Conservation (phyloP, 495 filamentous ascomycete species). For the Geoglossum glabrum region DNA sequence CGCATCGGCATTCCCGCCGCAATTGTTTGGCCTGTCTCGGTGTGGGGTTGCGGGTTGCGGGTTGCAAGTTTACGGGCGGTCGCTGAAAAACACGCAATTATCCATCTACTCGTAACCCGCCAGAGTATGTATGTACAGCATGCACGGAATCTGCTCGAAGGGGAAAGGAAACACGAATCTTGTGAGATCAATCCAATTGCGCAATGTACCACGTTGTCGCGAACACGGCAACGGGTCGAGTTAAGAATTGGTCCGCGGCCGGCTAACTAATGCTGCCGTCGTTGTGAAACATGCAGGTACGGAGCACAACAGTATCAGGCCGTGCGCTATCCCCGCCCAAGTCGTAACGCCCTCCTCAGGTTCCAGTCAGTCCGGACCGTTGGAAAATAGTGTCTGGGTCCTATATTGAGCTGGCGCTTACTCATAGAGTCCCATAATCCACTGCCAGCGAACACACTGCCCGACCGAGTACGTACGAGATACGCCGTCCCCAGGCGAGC, state of each 20-base stretch:
- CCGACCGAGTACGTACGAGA: no score
- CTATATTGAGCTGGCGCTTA: neutral
- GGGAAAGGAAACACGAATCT: neutral
- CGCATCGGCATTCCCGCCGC: neutral
- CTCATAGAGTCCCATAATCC: neutral
- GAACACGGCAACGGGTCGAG: neutral
- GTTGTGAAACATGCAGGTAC: slow-evolving; percentile 2
- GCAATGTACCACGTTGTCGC: neutral
- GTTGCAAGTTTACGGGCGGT: no score
- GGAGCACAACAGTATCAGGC: no score
- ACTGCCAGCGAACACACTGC: no score
- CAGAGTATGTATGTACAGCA: neutral
- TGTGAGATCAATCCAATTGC: no score
- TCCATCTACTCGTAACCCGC: neutral
- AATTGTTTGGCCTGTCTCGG: neutral
- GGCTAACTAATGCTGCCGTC: neutral
- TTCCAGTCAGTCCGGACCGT: no score
- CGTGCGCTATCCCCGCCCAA: neutral
- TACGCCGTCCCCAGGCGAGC: no score
- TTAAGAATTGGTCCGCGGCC: neutral
- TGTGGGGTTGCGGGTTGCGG: neutral
- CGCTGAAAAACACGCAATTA: neutral
- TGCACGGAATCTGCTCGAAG: neutral
- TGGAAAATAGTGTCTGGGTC: neutral
- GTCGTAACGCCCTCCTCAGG: no score